Conservation (phyloP, 2,329 filamentous ascomycete genomes). For the Magnaporthales sp. region DNA sequence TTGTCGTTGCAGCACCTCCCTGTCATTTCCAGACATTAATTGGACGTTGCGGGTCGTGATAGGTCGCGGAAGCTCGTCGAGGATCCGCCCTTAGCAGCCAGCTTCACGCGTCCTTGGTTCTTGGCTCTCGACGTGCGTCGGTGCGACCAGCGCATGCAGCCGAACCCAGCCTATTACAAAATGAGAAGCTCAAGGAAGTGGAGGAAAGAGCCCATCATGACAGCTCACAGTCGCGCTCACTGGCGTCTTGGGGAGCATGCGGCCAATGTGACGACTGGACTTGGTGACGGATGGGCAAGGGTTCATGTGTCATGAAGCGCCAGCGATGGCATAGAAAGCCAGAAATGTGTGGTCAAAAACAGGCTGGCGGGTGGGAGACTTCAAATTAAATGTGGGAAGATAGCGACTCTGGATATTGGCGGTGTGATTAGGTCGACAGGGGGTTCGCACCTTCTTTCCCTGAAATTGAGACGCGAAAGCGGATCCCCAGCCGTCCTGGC, state of each 20-base stretch:
- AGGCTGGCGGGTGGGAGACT: conserved; percentile 9
- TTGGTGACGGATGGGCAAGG: not conserved
- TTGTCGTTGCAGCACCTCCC: conserved; percentile 20
- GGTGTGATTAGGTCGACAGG: not conserved
- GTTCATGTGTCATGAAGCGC: conserved; percentile 3
- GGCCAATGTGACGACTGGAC: conserved; percentile 35
- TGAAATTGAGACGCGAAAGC: not conserved
- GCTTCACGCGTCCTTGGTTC: not conserved
- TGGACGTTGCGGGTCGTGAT: conserved; percentile 19
- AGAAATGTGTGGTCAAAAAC: conserved; percentile 8
- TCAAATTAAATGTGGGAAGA: conserved; percentile 4
- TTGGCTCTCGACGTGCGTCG: conserved; percentile 17
- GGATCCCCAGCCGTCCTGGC: conserved; percentile 8
- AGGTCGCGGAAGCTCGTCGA: conserved; percentile 28
- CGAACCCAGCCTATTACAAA: conserved; percentile 26
- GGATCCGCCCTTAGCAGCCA: conserved; percentile 22
- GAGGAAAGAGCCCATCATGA: conserved; percentile 18
- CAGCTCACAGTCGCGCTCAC: conserved; percentile 29
- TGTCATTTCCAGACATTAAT: not conserved
- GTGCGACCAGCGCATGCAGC: conserved; percentile 15
- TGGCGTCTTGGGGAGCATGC: conserved; percentile 12
- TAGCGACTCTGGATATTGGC: not conserved
- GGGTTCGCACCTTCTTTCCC: not conserved
- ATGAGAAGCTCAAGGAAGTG: conserved; percentile 18
- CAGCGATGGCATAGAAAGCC: not conserved